Evolutionary conservation across 2,329 filamentous ascomycete genomes (phyloP).

Genomic region (Whalleya microplaca): DNA sequence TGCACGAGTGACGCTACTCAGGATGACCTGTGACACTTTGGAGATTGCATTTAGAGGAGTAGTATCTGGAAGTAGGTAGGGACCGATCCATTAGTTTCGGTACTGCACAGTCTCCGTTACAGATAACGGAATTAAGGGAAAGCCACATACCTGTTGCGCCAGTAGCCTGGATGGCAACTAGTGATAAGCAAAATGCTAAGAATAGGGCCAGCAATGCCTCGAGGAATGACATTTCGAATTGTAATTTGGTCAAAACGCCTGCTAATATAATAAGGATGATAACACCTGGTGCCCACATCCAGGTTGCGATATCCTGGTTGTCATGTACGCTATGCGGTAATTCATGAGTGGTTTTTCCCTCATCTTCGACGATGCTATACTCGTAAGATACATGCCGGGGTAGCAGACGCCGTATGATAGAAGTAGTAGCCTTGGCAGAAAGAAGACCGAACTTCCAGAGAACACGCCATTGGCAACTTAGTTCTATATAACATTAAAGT

Average conservation of each 20-base stretch:
- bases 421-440: not conserved
- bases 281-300: slow-evolving; percentile 35
- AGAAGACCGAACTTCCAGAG: not conserved
- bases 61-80: slow-evolving; percentile 42
- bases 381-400: not conserved
- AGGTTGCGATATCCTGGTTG: not conserved
- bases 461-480: not conserved
- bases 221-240: slow-evolving; percentile 50
- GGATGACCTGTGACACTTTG: slow-evolving; percentile 56
- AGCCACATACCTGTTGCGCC: slow-evolving; percentile 35
- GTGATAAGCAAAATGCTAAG: slow-evolving; percentile 49
- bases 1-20: slow-evolving; percentile 51
- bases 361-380: not conserved
- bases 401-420: not conserved
- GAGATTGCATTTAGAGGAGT: slow-evolving; percentile 55
- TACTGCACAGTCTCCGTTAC: not conserved
- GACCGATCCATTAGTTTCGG: not conserved
- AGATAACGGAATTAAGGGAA: not conserved
- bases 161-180: slow-evolving; percentile 48
- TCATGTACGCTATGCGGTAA: not conserved
- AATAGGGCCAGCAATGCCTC: slow-evolving; percentile 54
- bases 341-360: not conserved
- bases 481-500: not conserved
- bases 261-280: slow-evolving; percentile 48
- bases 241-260: slow-evolving; percentile 46